These are phyloP conservation scores for Mucor sp. DNA, from an alignment of 371 early-diverging fungal species.

Conservation along the genomic window DNA sequence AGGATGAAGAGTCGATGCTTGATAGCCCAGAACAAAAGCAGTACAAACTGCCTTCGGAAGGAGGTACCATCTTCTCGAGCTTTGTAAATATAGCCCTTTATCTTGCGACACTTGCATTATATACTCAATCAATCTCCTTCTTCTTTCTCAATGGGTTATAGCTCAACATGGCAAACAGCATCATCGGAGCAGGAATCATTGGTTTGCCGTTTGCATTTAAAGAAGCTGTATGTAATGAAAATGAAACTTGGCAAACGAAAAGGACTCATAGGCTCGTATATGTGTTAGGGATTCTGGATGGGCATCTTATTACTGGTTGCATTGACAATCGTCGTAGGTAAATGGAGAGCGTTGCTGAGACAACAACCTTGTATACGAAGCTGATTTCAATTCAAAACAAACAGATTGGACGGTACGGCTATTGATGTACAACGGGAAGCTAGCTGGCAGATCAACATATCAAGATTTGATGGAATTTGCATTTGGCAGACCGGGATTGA, in stretches of 20 bases:
- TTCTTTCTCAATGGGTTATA: slow-evolving; percentile 24
- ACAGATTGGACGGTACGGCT: slow-evolving; percentile 83
- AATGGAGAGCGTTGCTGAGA: not conserved
- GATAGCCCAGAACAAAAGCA: slow-evolving; percentile 22
- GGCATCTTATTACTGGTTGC: slow-evolving; percentile 64
- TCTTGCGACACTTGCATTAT: not conserved
- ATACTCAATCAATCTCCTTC: not conserved
- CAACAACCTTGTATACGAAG: not conserved
- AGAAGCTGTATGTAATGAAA: slow-evolving; percentile 49
- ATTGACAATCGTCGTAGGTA: slow-evolving; percentile 71
- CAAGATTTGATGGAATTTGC: slow-evolving; percentile 76
- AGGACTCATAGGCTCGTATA: not conserved
- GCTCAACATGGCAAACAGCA: slow-evolving; percentile 79
- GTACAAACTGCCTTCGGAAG: slow-evolving; percentile 46
- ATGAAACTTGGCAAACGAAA: not conserved
- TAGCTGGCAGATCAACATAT: slow-evolving; percentile 74
- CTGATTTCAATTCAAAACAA: slow-evolving; percentile 18
- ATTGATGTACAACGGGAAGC: slow-evolving; percentile 68
- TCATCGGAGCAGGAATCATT: slow-evolving; percentile 77
- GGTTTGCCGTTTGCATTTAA: slow-evolving; percentile 66
- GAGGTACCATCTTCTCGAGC: slow-evolving; percentile 48
- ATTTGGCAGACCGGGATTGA: slow-evolving; percentile 72
- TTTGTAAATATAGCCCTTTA: slow-evolving; percentile 38
- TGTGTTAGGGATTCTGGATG: slow-evolving; percentile 60
- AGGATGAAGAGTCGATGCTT: slow-evolving; percentile 17